phyloP scores from a whole-genome alignment of 2,329 filamentous ascomycete species.

The Phoma sp. region DNA sequence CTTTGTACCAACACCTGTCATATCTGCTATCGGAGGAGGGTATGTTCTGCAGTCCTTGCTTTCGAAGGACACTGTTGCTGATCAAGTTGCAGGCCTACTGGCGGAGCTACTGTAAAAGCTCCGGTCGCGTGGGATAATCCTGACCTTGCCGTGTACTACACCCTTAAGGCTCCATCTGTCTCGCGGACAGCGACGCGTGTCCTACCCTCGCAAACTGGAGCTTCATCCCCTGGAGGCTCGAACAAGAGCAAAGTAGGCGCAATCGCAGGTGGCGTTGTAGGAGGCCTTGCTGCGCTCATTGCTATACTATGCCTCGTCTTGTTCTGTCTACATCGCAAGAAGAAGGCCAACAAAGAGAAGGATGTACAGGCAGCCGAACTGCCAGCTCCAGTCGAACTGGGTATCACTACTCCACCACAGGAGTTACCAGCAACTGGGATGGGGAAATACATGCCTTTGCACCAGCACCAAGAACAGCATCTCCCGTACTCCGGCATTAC shows the following conservation, averaged over 20 bases:
- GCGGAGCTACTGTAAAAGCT: constrained; percentile 61
- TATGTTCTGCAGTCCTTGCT: constrained; percentile 25
- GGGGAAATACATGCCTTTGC: constrained; percentile 40
- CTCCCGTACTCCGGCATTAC: constrained; percentile 4
- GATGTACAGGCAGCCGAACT: constrained; percentile 13
- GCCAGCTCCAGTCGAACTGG: constrained; percentile 42
- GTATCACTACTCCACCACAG: constrained; percentile 36
- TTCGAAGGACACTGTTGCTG: constrained; percentile 23
- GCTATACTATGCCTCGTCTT: constrained; percentile 42
- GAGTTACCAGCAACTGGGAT: constrained; percentile 37
- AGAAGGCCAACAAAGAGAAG: constrained; percentile 38
- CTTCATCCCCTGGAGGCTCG: constrained; percentile 11
- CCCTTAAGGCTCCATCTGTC: constrained; percentile 56
- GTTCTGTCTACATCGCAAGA: constrained; percentile 48
- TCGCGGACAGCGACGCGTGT: constrained; percentile 61
- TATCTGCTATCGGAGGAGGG: constrained; percentile 55
- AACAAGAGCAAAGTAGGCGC: constrained; percentile 43
- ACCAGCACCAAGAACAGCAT: constrained; percentile 28
- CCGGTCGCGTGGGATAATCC: constrained; percentile 60
- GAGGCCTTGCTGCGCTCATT: constrained; percentile 46
- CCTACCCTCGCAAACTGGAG: constrained; percentile 39
- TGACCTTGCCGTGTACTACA: constrained; percentile 64
- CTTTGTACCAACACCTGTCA: constrained; percentile 61
- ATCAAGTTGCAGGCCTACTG: constrained; percentile 49
- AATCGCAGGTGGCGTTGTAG: constrained; percentile 52